Evolutionary conservation across 2,329 filamentous ascomycete species (phyloP).

Genomic region (Colletotrichum simmondsii): DNA sequence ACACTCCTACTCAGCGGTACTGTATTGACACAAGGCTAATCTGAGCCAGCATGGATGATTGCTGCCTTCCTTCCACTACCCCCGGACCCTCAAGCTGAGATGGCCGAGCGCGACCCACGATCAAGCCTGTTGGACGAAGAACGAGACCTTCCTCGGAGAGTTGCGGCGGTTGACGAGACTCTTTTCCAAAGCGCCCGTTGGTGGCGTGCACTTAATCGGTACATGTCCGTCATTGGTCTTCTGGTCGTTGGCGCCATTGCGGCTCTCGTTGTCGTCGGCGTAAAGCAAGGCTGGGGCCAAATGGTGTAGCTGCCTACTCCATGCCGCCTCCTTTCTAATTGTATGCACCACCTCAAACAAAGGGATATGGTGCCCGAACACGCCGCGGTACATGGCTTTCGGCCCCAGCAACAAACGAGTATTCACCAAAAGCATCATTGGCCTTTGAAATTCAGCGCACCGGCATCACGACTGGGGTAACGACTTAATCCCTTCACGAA

Average conservation of each 20-base stretch:
- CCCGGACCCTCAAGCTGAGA: slow-evolving; percentile 61
- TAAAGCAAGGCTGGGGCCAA: slow-evolving; percentile 59
- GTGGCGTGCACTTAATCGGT: slow-evolving; percentile 70
- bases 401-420: background rate
- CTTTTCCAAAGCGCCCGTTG: slow-evolving; percentile 65
- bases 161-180: slow-evolving; percentile 52
- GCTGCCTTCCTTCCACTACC: slow-evolving; percentile 81
- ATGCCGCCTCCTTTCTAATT: background rate
- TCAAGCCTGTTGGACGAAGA: slow-evolving; percentile 52
- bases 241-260: slow-evolving; percentile 63
- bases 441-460: slow-evolving; percentile 2
- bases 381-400: background rate
- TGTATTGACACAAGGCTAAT: slow-evolving; percentile 31
- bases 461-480: slow-evolving; percentile 23
- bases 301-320: slow-evolving; percentile 2
- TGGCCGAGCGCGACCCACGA: slow-evolving; percentile 59
- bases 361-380: background rate
- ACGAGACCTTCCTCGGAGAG: slow-evolving; percentile 46
- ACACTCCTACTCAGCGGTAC: slow-evolving; percentile 12
- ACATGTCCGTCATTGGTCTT: slow-evolving; percentile 67
- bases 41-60: slow-evolving; percentile 77
- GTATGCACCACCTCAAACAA: background rate
- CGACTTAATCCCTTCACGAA: slow-evolving; percentile 28
- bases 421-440: background rate
- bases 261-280: slow-evolving; percentile 62